Conservation (phyloP, 257 asterid genomes). For the Penstemon eatonii region DNA sequence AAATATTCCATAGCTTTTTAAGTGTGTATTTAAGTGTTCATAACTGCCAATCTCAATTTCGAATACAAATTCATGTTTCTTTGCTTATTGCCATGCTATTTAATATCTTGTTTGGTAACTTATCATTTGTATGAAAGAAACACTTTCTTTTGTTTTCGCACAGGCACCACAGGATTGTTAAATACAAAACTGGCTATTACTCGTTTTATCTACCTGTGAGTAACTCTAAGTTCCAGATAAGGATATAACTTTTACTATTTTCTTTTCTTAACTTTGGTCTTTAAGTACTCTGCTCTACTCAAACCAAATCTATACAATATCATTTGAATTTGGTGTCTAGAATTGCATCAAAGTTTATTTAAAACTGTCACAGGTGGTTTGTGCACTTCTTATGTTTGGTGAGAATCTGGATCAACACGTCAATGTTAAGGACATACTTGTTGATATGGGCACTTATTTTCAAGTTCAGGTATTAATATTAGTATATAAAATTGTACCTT, state of each 20-base stretch:
- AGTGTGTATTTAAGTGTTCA: constrained; percentile 37
- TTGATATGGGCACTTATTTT: constrained; percentile 90
- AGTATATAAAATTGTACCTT: not conserved
- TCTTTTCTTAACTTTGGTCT: constrained; percentile 13
- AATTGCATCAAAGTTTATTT: no score
- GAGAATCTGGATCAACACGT: constrained; percentile 70
- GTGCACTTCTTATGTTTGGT: constrained; percentile 89
- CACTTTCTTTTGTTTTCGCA: constrained; percentile 30
- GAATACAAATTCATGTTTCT: no score
- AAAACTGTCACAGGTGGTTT: constrained; percentile 62
- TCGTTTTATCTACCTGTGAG: constrained; percentile 95
- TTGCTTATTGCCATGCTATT: no score
- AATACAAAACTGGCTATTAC: constrained; percentile 91
- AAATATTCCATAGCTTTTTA: constrained; percentile 84
- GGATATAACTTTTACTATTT: constrained; percentile 1
- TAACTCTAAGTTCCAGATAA: constrained; percentile 10
- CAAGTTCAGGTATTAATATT: constrained; percentile 79
- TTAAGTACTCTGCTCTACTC: no score
- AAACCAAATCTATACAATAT: no score
- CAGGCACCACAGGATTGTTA: constrained; percentile 92
- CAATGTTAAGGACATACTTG: constrained; percentile 63
- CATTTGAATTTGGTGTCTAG: no score
- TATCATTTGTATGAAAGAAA: no score
- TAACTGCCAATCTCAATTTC: no score
- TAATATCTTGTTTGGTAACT: no score